Percentiles rank a stretch among this genome's conserved stretches.
Conservation (phyloP, 2,329 filamentous ascomycete species). For the Truncatella angustata region DNA sequence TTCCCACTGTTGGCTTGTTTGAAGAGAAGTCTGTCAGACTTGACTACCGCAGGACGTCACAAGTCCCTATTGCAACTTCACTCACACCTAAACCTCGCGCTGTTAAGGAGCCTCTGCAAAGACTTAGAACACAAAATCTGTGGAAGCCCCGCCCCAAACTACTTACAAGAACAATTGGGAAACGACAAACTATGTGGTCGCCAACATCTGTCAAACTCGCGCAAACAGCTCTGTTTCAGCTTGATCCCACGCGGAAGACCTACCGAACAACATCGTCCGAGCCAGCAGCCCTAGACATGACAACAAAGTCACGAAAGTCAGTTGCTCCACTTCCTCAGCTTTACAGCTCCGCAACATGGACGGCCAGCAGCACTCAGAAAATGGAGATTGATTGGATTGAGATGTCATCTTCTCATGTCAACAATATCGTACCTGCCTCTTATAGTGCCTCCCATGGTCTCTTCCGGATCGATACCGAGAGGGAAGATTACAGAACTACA, state of each 20-base stretch:
- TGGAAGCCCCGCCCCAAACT: conserved; percentile 24
- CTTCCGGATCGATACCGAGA: conserved; percentile 3
- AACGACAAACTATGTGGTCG: conserved; percentile 5
- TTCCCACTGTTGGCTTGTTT: conserved; percentile 17
- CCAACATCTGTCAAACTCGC: neutral
- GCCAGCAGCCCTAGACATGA: conserved; percentile 31
- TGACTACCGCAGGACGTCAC: conserved; percentile 19
- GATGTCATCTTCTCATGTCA: conserved; percentile 14
- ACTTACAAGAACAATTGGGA: neutral
- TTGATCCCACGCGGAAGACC: conserved; percentile 26
- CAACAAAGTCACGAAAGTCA: conserved; percentile 29
- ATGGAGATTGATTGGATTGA: conserved; percentile 24
- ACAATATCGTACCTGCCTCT: neutral
- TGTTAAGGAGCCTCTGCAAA: conserved; percentile 21
- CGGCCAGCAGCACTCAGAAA: conserved; percentile 9
- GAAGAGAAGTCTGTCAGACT: conserved; percentile 16
- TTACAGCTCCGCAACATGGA: conserved; percentile 22
- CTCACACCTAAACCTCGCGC: conserved; percentile 16
- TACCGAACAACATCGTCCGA: conserved; percentile 31
- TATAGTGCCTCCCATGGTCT: neutral
- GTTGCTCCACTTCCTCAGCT: conserved; percentile 20
- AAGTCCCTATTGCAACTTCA: conserved; percentile 16
- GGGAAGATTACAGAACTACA: conserved; percentile 28
- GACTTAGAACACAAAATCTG: conserved; percentile 31
- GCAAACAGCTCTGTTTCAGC: conserved; percentile 25